Evolutionary conservation across 805 yeast genomes (phyloP).

Genomic region (Torulaspora indica): DNA sequence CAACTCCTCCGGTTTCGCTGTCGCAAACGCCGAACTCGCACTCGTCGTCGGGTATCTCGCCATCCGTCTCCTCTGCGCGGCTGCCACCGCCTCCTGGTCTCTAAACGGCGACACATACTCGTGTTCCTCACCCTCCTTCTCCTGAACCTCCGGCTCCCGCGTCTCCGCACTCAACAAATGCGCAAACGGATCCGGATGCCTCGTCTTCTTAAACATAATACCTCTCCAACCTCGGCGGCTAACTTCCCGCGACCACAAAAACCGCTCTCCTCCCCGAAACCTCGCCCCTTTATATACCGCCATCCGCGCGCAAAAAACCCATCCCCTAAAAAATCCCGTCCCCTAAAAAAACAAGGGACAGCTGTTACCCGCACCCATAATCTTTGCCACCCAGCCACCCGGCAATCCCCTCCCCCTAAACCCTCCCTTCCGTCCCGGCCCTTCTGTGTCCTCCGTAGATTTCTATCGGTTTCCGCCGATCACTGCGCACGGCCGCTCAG

Average conservation of each 20-base stretch:
- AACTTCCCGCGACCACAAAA: too few species aligned
- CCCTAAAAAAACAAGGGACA: too few species aligned
- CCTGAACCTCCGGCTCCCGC: too few species aligned
- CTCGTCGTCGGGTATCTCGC: conserved; percentile 30
- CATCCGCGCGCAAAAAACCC: not conserved
- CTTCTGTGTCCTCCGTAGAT: too few species aligned
- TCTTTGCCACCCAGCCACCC: too few species aligned
- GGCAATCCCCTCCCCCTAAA: too few species aligned
- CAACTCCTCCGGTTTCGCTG: conserved; percentile 21
- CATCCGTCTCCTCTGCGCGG: conserved; percentile 17
- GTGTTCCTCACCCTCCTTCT: not conserved
- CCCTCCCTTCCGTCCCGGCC: too few species aligned
- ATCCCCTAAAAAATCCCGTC: too few species aligned
- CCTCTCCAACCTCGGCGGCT: conserved; percentile 7
- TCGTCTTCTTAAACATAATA: conserved; percentile 10
- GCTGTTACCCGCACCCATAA: too few species aligned
- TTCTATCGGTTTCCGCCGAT: not conserved
- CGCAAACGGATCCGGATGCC: conserved; percentile 16
- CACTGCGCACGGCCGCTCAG: conserved; percentile 1
- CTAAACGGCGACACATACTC: conserved; percentile 24
- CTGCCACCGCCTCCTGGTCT: conserved; percentile 12
- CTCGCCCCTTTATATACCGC: conserved; percentile 2
- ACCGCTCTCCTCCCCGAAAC: not conserved
- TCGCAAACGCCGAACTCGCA: conserved; percentile 25
- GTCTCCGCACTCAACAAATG: conserved; percentile 8